Evolutionary conservation across 345 rosid genomes (phyloP), one percentile per base, ranked within the genome.

Genomic region (Sapria himalayana): DNA sequence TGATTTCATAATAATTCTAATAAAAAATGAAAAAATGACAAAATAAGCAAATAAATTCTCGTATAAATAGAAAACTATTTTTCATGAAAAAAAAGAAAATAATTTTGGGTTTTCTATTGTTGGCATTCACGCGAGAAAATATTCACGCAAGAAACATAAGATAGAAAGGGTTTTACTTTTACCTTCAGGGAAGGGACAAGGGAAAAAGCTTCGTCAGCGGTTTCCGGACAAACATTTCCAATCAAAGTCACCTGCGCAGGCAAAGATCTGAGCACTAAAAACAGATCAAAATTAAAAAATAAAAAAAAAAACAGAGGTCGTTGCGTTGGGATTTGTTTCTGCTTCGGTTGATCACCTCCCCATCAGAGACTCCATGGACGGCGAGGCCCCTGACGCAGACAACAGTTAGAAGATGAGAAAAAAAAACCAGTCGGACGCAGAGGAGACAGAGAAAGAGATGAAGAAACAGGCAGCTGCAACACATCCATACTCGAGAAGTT

Each of bases 161-260:
- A 46, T 29, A 42, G 35, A 40, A 34, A 49, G 17, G 5, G 22
- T 18, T 4, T 41, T 22, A 1, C 33, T 3, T 4, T 41, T 74
- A 81, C 93, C 91, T 79, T 74, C 63, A 78, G 52, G 9, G 91
- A 69, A 21, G 81, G 91, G 42, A 76, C 52, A 51, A 82, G 72
- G 34, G 93, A 80, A 60, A 71, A 79, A 34, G 48, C 82, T 70
- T 89, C 95, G 37, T 89, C 86, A 18, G 33, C 45, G 15, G 59
- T 65, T 42, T 89, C 98, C 22, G 98, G 92, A 44, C 75, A 69
- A 19, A 62, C 52, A 48, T 79, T 79, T n/a, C 72, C 93, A 43
- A 74, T 70, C 46, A 70, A 39, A 55, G 74, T 70, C 34, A 89
- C 65, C 98, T 82, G 65, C n/a, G n/a, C 65, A 64, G 23, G 23